A percentile compares a stretch with the other conserved stretches of the same genome.
Conservation (phyloP, 805 yeast genomes). For the Yamadazyma nakazawae region DNA sequence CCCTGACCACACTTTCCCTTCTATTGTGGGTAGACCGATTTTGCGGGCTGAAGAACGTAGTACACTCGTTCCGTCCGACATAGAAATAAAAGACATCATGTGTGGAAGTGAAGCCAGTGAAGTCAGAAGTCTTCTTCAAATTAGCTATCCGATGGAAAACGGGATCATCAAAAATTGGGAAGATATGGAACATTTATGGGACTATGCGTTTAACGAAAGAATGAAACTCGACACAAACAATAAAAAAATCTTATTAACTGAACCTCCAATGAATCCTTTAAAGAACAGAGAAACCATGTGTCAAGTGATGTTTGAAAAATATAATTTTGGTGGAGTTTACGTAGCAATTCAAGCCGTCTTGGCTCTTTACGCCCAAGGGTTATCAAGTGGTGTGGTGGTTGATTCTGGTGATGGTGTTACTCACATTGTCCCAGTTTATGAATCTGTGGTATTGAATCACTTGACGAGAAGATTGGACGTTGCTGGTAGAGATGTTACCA, state of each 20-base stretch:
- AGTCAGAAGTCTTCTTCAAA: conserved; percentile 83
- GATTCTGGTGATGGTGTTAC: conserved; percentile 99
- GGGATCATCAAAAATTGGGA: conserved; percentile 98
- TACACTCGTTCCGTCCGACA: conserved; percentile 47
- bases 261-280: conserved; percentile 97
- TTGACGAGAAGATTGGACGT: conserved; percentile 89
- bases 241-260: conserved; percentile 82
- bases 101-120: conserved; percentile 95
- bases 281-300: conserved; percentile 90
- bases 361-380: conserved; percentile 95
- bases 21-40: conserved; percentile 96
- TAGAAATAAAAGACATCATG: conserved; percentile 92
- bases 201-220: conserved; percentile 90
- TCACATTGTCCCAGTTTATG: conserved; percentile 97
- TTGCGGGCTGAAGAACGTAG: conserved; percentile 92
- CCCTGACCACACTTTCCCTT: conserved; percentile 96
- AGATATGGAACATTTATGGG: conserved; percentile 98
- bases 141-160: conserved; percentile 98
- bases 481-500: conserved; percentile 98
- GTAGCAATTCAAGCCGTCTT: conserved; percentile 98
- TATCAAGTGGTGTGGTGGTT: conserved; percentile 95
- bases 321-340: conserved; percentile 87
- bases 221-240: conserved; percentile 76
- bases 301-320: conserved; percentile 88
- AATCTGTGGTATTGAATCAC: conserved; percentile 93